phyloP scores from a whole-genome alignment of 1,284 basidiomycete genomes.

The Pholiota adiposa region DNA sequence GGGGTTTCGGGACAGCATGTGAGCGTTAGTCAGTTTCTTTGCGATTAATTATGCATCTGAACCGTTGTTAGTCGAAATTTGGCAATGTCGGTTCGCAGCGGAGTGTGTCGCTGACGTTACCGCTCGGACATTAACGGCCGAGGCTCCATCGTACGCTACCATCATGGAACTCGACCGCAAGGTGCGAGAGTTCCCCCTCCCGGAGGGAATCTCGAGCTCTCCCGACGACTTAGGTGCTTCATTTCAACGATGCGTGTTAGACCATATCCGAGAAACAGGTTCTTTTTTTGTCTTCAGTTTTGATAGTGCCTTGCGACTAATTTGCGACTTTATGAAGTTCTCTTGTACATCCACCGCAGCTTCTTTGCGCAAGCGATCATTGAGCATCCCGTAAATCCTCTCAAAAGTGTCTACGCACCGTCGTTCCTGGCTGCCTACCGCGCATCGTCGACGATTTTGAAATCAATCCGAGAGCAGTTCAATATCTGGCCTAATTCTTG shows the following conservation, averaged over 20 bases:
- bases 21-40: slow-evolving; percentile 25
- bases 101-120: slow-evolving; percentile 71
- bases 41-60: slow-evolving; percentile 13
- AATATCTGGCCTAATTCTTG: slow-evolving; percentile 52
- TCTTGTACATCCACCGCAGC: slow-evolving; percentile 69
- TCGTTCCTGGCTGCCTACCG: slow-evolving; percentile 70
- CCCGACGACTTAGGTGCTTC: slow-evolving; percentile 40
- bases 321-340: too few relatives aligned
- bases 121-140: slow-evolving; percentile 62
- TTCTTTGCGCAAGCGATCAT: slow-evolving; percentile 76
- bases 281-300: slow-evolving; percentile 27
- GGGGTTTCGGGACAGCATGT: slow-evolving; percentile 45
- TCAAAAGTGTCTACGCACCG: slow-evolving; percentile 60
- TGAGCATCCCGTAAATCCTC: slow-evolving; percentile 61
- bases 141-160: slow-evolving; percentile 64
- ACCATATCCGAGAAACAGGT: slow-evolving; percentile 63
- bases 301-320: neutral
- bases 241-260: slow-evolving; percentile 54
- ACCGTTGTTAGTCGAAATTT: slow-evolving; percentile 50
- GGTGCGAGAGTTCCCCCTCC: slow-evolving; percentile 67
- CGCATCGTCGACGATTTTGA: slow-evolving; percentile 60
- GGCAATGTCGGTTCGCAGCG: slow-evolving; percentile 65
- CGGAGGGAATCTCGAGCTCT: slow-evolving; percentile 36
- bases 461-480: slow-evolving; percentile 59
- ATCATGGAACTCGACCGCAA: slow-evolving; percentile 76